Base-by-base conservation (phyloP, 208 protist species). In the Lotmaria passim region DNA sequence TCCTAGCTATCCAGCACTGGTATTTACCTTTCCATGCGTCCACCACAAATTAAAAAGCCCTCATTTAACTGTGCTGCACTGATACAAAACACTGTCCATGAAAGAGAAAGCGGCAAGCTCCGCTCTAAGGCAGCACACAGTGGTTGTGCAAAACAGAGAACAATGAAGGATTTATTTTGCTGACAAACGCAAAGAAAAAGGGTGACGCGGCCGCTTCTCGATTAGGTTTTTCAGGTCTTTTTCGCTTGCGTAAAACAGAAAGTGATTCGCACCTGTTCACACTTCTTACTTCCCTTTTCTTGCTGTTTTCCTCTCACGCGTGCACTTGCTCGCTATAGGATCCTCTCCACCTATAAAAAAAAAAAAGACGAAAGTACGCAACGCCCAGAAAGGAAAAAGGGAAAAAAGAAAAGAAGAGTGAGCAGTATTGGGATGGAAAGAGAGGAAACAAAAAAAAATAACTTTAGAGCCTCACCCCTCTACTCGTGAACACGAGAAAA, bases 131-230 rank as follows among this genome's bases (percentile, higher is more conserved):
- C 6, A 51, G 46, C 46, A 30, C 21, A 30, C 3, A n/a, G n/a
- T n/a, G n/a, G n/a, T n/a, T n/a, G n/a, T n/a, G n/a, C n/a, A n/a
- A n/a, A n/a, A n/a, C n/a, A n/a, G n/a, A n/a, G n/a, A n/a, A n/a
- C n/a, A n/a, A n/a, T n/a, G n/a, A n/a, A n/a, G n/a, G n/a, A n/a
- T n/a, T n/a, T n/a, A 33, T 24, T 23, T 6, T 17, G 6, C 44
- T 24, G 6, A 33, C 48, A 26, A 52, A 73, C 5, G 51, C 57
- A 41, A 66, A 59, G 33, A 74, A 60, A 65, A 66, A 56, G 68
- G 69, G 68, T 63, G 78, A 83, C 73, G 79, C 74, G 74, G 75
- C 79, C 60, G 52, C 75, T 75, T 85, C 79, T 81, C 79, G 79
- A 81, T 85, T 81, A 77, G 65, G 73, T 83, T 69, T 75, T 59